Evolutionary conservation across 108 stramenopile species (phyloP).

Genomic region (Cyclotella atomus): DNA sequence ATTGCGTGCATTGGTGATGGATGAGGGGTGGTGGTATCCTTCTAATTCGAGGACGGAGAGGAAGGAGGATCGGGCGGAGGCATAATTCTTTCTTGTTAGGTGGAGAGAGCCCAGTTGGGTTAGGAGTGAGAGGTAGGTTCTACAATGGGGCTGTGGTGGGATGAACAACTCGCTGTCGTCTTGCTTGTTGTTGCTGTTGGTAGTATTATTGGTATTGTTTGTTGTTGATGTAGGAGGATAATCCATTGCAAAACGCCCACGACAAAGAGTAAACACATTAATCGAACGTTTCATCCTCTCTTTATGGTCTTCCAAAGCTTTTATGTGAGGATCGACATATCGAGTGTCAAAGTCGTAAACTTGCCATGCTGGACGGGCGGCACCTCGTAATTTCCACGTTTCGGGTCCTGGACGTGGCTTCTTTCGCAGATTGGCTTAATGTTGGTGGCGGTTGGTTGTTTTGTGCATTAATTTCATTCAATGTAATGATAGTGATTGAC

Average conservation of each 20-base stretch:
- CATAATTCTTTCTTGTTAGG: slow-evolving; percentile 66
- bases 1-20: slow-evolving; percentile 72
- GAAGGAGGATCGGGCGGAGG: slow-evolving; percentile 67
- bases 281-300: slow-evolving; percentile 55
- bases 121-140: slow-evolving; percentile 68
- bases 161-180: slow-evolving; percentile 15
- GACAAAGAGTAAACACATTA: slow-evolving; percentile 68
- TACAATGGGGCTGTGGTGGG: slow-evolving; percentile 69
- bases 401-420: slow-evolving; percentile 75
- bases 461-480: too few species aligned
- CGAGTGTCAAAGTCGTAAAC: slow-evolving; percentile 91
- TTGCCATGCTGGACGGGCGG: slow-evolving; percentile 86
- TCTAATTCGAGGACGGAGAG: slow-evolving; percentile 80
- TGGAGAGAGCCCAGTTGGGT: slow-evolving; percentile 81
- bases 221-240: background rate
- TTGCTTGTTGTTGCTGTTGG: background rate
- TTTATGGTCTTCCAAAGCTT: slow-evolving; percentile 75
- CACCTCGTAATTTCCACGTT: slow-evolving; percentile 89
- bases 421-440: slow-evolving; percentile 46
- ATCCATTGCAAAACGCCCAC: slow-evolving; percentile 61
- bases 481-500: too few species aligned
- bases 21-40: slow-evolving; percentile 27
- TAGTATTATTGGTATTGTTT: background rate
- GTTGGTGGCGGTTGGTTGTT: background rate
- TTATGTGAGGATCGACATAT: slow-evolving; percentile 83